Evolutionary conservation across 352 stramenopile species (phyloP), one percentile per base, ranked within the genome.

Genomic region (Globisporangium nagaii): DNA sequence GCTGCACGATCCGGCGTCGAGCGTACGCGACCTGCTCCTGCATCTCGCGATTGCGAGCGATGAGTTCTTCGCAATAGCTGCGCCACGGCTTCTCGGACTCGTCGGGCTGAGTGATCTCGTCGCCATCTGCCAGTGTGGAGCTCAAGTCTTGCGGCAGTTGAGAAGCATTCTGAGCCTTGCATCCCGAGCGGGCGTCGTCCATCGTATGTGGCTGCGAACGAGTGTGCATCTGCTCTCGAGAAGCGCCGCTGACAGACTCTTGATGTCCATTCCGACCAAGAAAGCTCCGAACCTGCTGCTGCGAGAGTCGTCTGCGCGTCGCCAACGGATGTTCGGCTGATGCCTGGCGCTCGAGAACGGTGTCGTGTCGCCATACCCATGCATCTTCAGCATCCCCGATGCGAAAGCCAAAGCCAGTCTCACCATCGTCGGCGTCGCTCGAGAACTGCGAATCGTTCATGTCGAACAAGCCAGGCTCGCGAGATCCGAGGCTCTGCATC

Each of bases 51-150:
- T 92, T 89, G 17, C 79, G 73, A 39, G 71, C 60, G 34, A 85
- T 81, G 5, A 92, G 48, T 35, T 92, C 79, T 50, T 89, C 74
- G 45, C 81, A 92, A 53, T 88, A 92, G 31, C 61, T 70, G 12
- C 72, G 75, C 81, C 81, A 92, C 1, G 81, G 79, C 32, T 75
- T 78, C 37, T 77, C 68, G 12, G 51, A 55, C 3, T 50, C 68
- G 52, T 25, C 54, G 34, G 34, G 45, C 27, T 48, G 24, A 43
- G 49, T 52, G 37, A 42, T 53, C 28, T 39, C 43, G 10, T 50
- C 27, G 5, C 20, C 43, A 17, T 37, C 43, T 37, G 27, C 2
- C n/a, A 37, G n/a, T 27, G 19, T 12, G 17, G 27, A 17, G 17
- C 12, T 37, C 8, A 37, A 19, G 17, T 50, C 15, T 17, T 17